Conservation (phyloP, 2,329 filamentous ascomycete species). For the Balansia obtecta region DNA sequence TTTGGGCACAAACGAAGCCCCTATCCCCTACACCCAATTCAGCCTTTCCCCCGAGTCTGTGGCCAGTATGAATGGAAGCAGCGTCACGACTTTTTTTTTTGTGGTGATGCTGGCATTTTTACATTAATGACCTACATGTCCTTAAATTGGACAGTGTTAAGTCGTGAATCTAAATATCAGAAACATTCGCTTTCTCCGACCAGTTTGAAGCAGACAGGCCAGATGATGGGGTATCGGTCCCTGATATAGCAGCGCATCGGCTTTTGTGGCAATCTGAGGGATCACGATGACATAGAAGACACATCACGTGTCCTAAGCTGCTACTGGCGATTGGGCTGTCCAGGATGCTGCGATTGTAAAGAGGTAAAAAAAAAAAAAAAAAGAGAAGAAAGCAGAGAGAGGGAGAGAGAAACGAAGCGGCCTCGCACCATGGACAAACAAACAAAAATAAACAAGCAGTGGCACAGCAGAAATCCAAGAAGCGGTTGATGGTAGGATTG, state of each 20-base stretch:
- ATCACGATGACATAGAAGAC: conserved; percentile 4
- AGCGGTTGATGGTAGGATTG: neutral
- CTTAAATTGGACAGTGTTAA: conserved; percentile 4
- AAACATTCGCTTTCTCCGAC: neutral
- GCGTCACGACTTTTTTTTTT: conserved; percentile 6
- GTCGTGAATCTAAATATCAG: neutral
- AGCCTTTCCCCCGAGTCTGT: conserved; percentile 1
- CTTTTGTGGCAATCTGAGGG: conserved; percentile 1
- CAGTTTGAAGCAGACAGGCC: conserved; percentile 2
- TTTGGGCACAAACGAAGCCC: neutral
- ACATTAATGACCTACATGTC: conserved; percentile 6
- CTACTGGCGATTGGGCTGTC: conserved; percentile 1
- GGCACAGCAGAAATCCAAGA: neutral
- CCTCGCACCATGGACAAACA: conserved; percentile 1
- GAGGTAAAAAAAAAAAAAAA: neutral
- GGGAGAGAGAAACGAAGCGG: neutral
- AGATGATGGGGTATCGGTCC: neutral
- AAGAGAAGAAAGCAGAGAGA: neutral
- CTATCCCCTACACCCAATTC: neutral
- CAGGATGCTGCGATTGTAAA: conserved; percentile 7
- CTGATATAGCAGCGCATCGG: conserved; percentile 1
- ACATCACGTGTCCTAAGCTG: conserved; percentile 8
- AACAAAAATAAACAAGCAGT: neutral
- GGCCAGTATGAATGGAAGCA: conserved; percentile 7
- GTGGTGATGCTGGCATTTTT: conserved; percentile 5